Percentiles rank a stretch among this genome's conserved stretches.
These are phyloP conservation scores for Zalaria obscura DNA, from an alignment of 2,329 filamentous ascomycete species.

Conservation along the genomic window DNA sequence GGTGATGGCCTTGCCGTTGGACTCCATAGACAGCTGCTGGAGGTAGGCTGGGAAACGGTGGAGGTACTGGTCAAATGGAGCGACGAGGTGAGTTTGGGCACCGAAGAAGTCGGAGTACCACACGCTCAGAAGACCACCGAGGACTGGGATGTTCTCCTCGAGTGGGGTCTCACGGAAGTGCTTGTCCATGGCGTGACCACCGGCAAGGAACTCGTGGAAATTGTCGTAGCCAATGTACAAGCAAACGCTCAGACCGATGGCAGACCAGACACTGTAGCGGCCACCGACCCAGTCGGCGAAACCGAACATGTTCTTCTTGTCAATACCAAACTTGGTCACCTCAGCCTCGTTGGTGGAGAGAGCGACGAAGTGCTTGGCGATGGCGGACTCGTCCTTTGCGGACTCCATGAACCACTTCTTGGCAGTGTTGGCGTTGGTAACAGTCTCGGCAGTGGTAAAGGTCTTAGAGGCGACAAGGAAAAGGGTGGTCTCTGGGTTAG, in stretches of 20 bases:
- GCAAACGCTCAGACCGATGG: slow-evolving; percentile 87
- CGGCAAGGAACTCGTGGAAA: slow-evolving; percentile 90
- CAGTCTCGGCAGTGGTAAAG: slow-evolving; percentile 96
- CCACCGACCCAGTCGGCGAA: slow-evolving; percentile 98
- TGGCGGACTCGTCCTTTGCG: slow-evolving; percentile 57
- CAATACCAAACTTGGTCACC: slow-evolving; percentile 97
- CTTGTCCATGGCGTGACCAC: slow-evolving; percentile 95
- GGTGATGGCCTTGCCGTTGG: slow-evolving; percentile 94
- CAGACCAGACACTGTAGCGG: slow-evolving; percentile 97
- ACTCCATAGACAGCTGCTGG: slow-evolving; percentile 98
- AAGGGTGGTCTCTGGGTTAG: slow-evolving; percentile 93
- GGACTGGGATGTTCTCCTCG: slow-evolving; percentile 84
- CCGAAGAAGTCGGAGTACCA: slow-evolving; percentile 99
- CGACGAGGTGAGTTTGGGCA: slow-evolving; percentile 92
- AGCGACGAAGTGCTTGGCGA: slow-evolving; percentile 97
- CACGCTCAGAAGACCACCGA: slow-evolving; percentile 86
- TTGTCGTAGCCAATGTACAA: slow-evolving; percentile 96
- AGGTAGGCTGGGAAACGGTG: slow-evolving; percentile 98
- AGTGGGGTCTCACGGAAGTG: slow-evolving; percentile 88
- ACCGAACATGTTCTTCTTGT: slow-evolving; percentile 98
- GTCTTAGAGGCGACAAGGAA: slow-evolving; percentile 99
- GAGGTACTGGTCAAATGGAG: slow-evolving; percentile 97
- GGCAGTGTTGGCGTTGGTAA: slow-evolving; percentile 91
- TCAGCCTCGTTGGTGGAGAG: slow-evolving; percentile 91
- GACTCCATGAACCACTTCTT: slow-evolving; percentile 91